phyloP scores from a whole-genome alignment of 192 early-diverging fungal genomes.

The Backusella liffmaniae region DNA sequence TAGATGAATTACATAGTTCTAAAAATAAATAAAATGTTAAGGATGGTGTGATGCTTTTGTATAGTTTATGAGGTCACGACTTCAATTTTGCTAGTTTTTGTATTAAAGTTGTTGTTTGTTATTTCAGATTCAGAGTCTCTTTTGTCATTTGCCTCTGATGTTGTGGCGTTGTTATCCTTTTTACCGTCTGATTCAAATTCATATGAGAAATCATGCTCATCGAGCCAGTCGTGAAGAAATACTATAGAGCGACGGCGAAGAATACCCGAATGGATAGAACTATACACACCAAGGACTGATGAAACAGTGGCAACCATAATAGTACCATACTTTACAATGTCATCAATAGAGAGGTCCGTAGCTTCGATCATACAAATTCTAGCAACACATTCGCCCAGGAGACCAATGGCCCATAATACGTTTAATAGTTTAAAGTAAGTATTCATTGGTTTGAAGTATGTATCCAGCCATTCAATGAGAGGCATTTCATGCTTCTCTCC shows the following conservation, averaged over 20 bases:
- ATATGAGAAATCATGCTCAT: background rate
- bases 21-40: background rate
- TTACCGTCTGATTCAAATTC: background rate
- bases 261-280: background rate
- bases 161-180: background rate
- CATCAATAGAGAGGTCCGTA: slow-evolving; percentile 28
- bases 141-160: background rate
- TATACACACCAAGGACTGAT: background rate
- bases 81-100: background rate
- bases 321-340: slow-evolving; percentile 39
- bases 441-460: slow-evolving; percentile 24
- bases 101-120: background rate
- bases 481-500: slow-evolving; percentile 20
- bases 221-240: background rate
- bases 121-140: background rate
- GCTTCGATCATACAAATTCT: slow-evolving; percentile 40
- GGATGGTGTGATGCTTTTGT: background rate
- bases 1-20: background rate
- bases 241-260: background rate
- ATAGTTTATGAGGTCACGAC: background rate
- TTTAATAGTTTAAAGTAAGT: slow-evolving; percentile 20
- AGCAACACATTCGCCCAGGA: slow-evolving; percentile 39
- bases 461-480: slow-evolving; percentile 35
- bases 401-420: slow-evolving; percentile 33
- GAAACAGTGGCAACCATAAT: slow-evolving; percentile 25